Evolutionary conservation across 805 yeast genomes (phyloP).

Genomic region (Starmerella sirachaensis): DNA sequence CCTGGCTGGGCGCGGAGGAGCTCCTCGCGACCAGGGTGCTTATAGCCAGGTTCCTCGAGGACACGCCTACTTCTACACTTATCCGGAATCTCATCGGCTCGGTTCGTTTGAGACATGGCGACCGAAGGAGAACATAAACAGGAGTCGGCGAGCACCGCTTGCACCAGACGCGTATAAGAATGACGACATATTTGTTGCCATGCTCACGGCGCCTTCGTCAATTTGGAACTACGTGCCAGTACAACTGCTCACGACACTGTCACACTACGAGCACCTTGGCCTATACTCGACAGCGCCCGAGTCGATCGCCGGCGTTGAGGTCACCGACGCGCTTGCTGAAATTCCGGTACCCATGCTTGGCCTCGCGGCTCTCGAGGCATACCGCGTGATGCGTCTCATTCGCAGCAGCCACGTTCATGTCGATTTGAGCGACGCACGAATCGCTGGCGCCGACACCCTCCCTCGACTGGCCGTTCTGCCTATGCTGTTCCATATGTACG

Average conservation of each 20-base stretch:
- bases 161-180: slow-evolving; percentile 1
- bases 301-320: slow-evolving; percentile 21
- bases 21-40: neutral
- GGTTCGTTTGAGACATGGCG: slow-evolving; percentile 27
- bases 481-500: slow-evolving; percentile 22
- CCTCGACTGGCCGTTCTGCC: slow-evolving; percentile 22
- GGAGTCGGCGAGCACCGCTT: neutral
- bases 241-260: slow-evolving; percentile 23
- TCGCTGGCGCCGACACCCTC: slow-evolving; percentile 17
- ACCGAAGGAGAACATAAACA: slow-evolving; percentile 18
- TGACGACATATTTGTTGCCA: slow-evolving; percentile 19
- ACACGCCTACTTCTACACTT: slow-evolving; percentile 23
- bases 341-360: slow-evolving; percentile 6
- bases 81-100: slow-evolving; percentile 24
- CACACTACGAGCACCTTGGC: slow-evolving; percentile 18
- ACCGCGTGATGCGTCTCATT: slow-evolving; percentile 20
- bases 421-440: slow-evolving; percentile 15
- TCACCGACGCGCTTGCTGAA: slow-evolving; percentile 21
- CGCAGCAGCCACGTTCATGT: slow-evolving; percentile 21
- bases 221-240: slow-evolving; percentile 24
- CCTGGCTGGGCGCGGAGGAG: too few relatives aligned
- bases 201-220: slow-evolving; percentile 21
- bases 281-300: slow-evolving; percentile 24
- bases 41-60: slow-evolving; percentile 15
- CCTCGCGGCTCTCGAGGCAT: slow-evolving; percentile 18